Base-by-base conservation (phyloP, 1,284 basidiomycete species). In the Hemileia vastatrix region DNA sequence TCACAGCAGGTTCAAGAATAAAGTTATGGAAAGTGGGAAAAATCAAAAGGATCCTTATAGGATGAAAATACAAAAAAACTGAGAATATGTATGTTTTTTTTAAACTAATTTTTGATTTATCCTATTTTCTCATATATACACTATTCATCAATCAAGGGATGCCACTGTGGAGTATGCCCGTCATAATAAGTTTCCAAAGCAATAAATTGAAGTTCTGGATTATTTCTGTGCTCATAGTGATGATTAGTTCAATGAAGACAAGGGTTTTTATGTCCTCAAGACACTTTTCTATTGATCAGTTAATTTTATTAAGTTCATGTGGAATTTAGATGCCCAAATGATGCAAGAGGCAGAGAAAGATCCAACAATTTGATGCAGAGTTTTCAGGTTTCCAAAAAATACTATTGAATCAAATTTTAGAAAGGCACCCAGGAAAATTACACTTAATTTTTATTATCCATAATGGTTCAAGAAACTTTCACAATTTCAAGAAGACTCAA, bases 391-490 rank as follows among this genome's bases (percentile, higher is more conserved):
- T 9, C 23, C 44, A 23, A 11, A 48, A 57, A 45, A 23, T 18
- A 40, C 55, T 4, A 15, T 45, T 32, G 19, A 11, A 18, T 57
- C 23, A 4, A 18, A 11, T 4, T 57, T 4, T 24, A 57, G 27
- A 23, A 18, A 27, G 11, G 55, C 55, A 11, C 55, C 55, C 36
- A 27, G 8, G 4, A 36, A 36, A 8, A 6, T 57, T 9, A 40
- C 55, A 13, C 45, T 57, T 31, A 24, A 57, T 47, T 57, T 47
- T 44, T 57, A 57, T 27, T 8, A 24, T 19, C 55, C 55, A 31
- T 1, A 45, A 45, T 57, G 55, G 55, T 57, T 24, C 55, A 40
- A 57, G 6, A 9, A 36, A 55, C 24, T 55, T 6, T 2, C 21
- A 5, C 43, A 11, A 6, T 11, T 44, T 32, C 55, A 57, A 32